Evolutionary conservation across 495 filamentous ascomycete genomes (phyloP).

Genomic region (Penicillium macrosclerotiorum): DNA sequence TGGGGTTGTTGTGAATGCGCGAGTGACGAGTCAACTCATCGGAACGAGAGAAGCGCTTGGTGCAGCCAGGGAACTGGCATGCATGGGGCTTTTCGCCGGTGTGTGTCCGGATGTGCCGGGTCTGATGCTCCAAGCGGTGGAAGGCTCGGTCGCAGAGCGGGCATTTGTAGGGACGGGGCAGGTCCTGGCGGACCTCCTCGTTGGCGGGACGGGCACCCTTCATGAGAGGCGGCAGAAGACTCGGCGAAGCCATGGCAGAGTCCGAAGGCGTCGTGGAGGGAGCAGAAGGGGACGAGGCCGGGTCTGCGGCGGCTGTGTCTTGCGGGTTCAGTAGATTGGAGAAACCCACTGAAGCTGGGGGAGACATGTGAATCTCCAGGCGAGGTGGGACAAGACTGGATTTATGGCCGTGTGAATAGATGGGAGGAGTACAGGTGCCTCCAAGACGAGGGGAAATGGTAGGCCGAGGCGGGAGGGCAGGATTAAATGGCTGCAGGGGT

Average conservation of each 20-base stretch:
- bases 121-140: slow-evolving; percentile 97
- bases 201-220: slow-evolving; percentile 63
- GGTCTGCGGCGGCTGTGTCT: slow-evolving; percentile 21
- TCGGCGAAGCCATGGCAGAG: slow-evolving; percentile 64
- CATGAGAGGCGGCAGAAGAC: slow-evolving; percentile 62
- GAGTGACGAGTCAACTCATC: slow-evolving; percentile 97
- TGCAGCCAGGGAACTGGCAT: slow-evolving; percentile 92
- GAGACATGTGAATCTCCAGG: slow-evolving; percentile 64
- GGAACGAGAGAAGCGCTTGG: slow-evolving; percentile 94
- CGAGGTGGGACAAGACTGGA: slow-evolving; percentile 23
- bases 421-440: not conserved
- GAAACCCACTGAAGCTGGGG: slow-evolving; percentile 70
- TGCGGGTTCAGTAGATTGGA: slow-evolving; percentile 75
- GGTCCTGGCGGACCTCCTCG: slow-evolving; percentile 66
- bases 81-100: slow-evolving; percentile 98
- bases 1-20: slow-evolving; percentile 98
- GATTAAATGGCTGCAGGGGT: slow-evolving; percentile 10
- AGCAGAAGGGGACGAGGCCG: slow-evolving; percentile 21
- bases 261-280: slow-evolving; percentile 34
- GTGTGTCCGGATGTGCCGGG: slow-evolving; percentile 94
- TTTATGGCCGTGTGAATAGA: slow-evolving; percentile 14
- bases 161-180: slow-evolving; percentile 97
- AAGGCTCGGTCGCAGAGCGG: slow-evolving; percentile 98
- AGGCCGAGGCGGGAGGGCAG: slow-evolving; percentile 20
- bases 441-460: slow-evolving; percentile 1